Evolutionary conservation across 129 eudicot species (phyloP).

Genomic region (Oenanthe sinensis): DNA sequence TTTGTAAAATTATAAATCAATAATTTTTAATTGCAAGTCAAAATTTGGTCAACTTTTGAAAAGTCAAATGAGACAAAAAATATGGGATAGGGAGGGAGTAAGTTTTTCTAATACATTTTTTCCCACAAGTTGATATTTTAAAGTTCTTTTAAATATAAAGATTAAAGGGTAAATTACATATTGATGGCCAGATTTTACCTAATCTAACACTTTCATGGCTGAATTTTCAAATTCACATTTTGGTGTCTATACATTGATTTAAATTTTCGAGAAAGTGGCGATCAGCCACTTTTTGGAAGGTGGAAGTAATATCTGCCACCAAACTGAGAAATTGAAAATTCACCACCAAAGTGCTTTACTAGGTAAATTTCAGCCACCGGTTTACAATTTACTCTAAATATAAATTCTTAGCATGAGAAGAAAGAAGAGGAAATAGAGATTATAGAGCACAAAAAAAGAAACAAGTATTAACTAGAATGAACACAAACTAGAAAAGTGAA

Average conservation of each 20-base stretch:
- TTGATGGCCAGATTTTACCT: neutral
- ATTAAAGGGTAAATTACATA: neutral
- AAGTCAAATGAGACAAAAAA: too few species aligned
- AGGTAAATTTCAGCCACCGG: neutral
- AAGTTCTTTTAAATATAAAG: neutral
- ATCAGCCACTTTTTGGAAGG: neutral
- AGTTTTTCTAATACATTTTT: too few species aligned
- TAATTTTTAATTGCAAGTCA: too few species aligned
- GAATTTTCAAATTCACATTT: neutral
- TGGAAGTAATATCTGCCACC: neutral
- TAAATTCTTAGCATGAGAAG: neutral
- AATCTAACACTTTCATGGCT: neutral
- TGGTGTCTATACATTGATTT: neutral
- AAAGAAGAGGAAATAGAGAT: neutral
- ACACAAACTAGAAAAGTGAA: neutral
- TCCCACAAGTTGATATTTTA: too few species aligned
- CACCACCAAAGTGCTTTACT: neutral
- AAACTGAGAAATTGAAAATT: neutral
- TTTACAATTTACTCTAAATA: neutral
- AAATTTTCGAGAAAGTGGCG: neutral
- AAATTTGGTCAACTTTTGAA: too few species aligned
- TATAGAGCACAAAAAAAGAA: neutral
- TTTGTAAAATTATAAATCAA: too few species aligned
- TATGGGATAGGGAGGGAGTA: too few species aligned
- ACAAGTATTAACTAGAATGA: neutral